Percentiles rank a stretch among this genome's conserved stretches.
phyloP scores from a whole-genome alignment of 129 eudicot species.

The Flaveria brownii region DNA sequence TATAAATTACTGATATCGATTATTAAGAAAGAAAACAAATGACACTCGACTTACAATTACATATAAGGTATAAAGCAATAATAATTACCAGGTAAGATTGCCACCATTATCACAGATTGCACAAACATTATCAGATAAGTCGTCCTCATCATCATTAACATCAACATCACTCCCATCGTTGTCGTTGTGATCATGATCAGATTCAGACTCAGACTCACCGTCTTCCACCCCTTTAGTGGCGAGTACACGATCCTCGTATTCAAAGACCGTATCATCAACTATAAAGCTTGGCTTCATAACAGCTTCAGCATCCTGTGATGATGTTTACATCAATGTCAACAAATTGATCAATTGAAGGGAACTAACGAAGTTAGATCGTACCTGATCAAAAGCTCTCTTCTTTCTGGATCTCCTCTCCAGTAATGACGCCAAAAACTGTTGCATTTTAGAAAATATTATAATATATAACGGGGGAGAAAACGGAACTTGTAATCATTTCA shows the following conservation, averaged over 20 bases:
- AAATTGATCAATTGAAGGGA: background rate
- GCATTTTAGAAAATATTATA: background rate
- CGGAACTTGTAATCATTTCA: background rate
- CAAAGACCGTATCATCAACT: slow-evolving; percentile 40
- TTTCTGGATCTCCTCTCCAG: slow-evolving; percentile 47
- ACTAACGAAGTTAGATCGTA: slow-evolving; percentile 11
- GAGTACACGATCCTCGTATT: slow-evolving; percentile 9
- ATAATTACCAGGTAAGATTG: slow-evolving; percentile 38
- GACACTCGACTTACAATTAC: background rate
- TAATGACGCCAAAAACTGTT: slow-evolving; percentile 52
- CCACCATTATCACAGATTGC: slow-evolving; percentile 84
- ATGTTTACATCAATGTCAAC: slow-evolving; percentile 4
- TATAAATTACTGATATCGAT: background rate
- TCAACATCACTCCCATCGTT: too few relatives aligned
- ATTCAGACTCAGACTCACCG: background rate
- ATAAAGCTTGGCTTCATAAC: slow-evolving; percentile 36
- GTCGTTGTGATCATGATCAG: slow-evolving; percentile 35
- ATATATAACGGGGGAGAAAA: background rate
- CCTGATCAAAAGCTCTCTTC: slow-evolving; percentile 44
- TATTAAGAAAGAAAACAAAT: background rate
- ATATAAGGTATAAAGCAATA: background rate
- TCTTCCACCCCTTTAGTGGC: too few relatives aligned
- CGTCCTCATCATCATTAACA: slow-evolving; percentile 40
- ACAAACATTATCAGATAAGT: slow-evolving; percentile 43
- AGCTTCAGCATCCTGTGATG: slow-evolving; percentile 39